phyloP scores from a whole-genome alignment of 306 rosid genomes.

The Corylus heterophylla region DNA sequence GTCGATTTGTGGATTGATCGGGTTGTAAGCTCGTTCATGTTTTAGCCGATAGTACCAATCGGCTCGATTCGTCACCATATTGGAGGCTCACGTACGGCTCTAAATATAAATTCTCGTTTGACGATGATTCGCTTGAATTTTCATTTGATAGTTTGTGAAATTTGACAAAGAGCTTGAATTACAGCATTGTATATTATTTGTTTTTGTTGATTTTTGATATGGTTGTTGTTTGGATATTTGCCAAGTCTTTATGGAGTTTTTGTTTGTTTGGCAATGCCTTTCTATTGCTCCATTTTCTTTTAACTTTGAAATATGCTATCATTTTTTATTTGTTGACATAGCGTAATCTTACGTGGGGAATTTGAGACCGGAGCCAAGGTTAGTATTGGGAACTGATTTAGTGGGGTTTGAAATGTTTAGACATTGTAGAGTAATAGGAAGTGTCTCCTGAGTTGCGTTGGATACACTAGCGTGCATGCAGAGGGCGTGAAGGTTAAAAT shows the following conservation, averaged over 20 bases:
- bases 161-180: not conserved
- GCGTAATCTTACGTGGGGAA: not conserved
- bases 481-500: not conserved
- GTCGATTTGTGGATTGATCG: slow-evolving; percentile 26
- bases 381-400: not conserved
- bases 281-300: not conserved
- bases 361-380: not conserved
- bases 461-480: not conserved
- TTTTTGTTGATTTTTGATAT: not conserved
- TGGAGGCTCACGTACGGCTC: slow-evolving; percentile 83
- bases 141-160: not conserved
- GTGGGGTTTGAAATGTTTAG: not conserved
- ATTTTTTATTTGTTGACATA: not conserved
- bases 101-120: not conserved
- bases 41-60: slow-evolving; percentile 15
- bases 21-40: slow-evolving; percentile 15
- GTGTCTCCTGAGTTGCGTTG: not conserved
- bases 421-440: not conserved
- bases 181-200: not conserved
- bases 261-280: not conserved
- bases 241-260: not conserved
- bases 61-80: slow-evolving; percentile 61
- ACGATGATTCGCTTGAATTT: not conserved
- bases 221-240: not conserved
- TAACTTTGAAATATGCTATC: not conserved